phyloP scores from a whole-genome alignment of 108 stramenopile species.

The Poteriospumella lacustris region DNA sequence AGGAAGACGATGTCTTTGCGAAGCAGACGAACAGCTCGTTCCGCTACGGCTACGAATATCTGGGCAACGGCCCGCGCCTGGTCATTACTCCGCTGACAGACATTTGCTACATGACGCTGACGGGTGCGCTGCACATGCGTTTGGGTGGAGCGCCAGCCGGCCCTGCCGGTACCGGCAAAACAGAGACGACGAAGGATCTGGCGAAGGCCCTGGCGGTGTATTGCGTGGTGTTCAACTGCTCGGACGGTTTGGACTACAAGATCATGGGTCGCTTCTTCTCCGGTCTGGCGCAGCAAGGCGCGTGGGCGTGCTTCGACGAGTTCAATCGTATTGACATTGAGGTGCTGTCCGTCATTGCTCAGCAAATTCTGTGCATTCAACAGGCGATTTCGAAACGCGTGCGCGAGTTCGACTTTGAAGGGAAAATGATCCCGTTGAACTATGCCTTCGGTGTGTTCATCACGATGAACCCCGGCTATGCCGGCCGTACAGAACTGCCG shows the following conservation, averaged over 20 bases:
- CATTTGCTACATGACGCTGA: slow-evolving; percentile 61
- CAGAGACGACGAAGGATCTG: slow-evolving; percentile 43
- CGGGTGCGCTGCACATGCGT: slow-evolving; percentile 57
- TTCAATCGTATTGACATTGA: slow-evolving; percentile 63
- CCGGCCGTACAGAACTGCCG: slow-evolving; percentile 48
- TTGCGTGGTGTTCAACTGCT: slow-evolving; percentile 67
- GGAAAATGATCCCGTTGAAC: slow-evolving; percentile 55
- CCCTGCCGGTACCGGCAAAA: slow-evolving; percentile 26
- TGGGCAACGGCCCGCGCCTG: slow-evolving; percentile 55
- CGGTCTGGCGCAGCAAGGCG: slow-evolving; percentile 56
- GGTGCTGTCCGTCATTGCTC: slow-evolving; percentile 60
- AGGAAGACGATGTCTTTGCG: slow-evolving; percentile 52
- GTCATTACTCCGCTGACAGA: slow-evolving; percentile 64
- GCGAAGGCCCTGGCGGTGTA: slow-evolving; percentile 62
- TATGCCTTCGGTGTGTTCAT: slow-evolving; percentile 57
- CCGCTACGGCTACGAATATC: slow-evolving; percentile 57
- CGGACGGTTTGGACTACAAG: slow-evolving; percentile 60
- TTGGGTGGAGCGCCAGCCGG: slow-evolving; percentile 57
- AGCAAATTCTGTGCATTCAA: slow-evolving; percentile 64
- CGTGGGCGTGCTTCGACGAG: slow-evolving; percentile 63
- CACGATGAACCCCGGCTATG: slow-evolving; percentile 58
- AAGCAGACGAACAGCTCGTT: slow-evolving; percentile 57
- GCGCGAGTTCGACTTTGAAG: slow-evolving; percentile 58
- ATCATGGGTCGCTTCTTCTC: slow-evolving; percentile 64
- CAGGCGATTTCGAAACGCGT: slow-evolving; percentile 49